These are phyloP conservation scores for Pouteria campechiana DNA, from an alignment of 179 eudicot genomes.

Conservation along the genomic window DNA sequence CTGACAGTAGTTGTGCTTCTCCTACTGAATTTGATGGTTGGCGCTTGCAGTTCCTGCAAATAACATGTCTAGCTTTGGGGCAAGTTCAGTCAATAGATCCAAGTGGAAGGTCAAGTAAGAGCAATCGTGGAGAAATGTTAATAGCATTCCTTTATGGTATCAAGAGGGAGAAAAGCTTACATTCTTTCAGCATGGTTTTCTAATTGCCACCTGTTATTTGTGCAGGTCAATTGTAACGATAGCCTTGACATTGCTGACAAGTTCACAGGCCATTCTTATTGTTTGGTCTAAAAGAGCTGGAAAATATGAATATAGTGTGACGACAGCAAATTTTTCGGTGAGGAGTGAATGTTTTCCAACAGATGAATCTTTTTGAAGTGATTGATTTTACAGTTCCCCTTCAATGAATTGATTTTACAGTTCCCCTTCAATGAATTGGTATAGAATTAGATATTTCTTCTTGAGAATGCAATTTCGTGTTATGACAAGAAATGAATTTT, in stretches of 20 bases:
- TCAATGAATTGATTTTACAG: too few species aligned
- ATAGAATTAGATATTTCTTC: too few species aligned
- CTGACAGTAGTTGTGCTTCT: not conserved
- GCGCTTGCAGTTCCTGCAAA: constrained; percentile 17
- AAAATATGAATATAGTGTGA: constrained; percentile 92
- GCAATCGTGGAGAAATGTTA: not conserved
- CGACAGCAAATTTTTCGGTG: constrained; percentile 96
- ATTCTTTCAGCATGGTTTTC: too few species aligned
- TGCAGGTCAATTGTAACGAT: constrained; percentile 76
- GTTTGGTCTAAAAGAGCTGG: constrained; percentile 99
- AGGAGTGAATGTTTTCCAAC: constrained; percentile 9
- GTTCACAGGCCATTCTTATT: constrained; percentile 95
- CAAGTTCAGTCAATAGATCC: constrained; percentile 27
- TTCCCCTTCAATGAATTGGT: too few species aligned
- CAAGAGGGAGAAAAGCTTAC: not conserved
- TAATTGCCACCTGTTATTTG: not conserved
- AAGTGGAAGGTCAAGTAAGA: constrained; percentile 96
- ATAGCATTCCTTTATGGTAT: not conserved
- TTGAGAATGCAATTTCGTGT: too few species aligned
- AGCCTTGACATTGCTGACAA: constrained; percentile 85
- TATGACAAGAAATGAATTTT: too few species aligned
- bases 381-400: not conserved
- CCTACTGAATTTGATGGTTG: not conserved
- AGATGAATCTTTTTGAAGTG: too few species aligned
- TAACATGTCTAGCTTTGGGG: constrained; percentile 26